A percentile compares a stretch with the other conserved stretches of the same genome.
These are phyloP conservation scores for Exophiala mesophila DNA, from an alignment of 2,329 filamentous ascomycete species.

Conservation along the genomic window DNA sequence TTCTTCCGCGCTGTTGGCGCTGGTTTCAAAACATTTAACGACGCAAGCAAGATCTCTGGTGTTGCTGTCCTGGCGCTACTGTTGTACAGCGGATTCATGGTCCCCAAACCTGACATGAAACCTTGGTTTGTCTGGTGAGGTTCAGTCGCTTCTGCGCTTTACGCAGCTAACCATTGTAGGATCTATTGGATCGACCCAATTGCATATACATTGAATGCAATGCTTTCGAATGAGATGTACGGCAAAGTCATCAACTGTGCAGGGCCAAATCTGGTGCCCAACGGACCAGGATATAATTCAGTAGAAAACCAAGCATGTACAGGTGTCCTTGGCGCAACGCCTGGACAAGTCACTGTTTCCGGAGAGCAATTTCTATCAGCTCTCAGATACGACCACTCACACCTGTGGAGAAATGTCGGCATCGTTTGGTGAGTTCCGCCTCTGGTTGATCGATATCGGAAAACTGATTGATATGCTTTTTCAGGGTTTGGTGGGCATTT, in stretches of 20 bases:
- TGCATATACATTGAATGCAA: slow-evolving; percentile 61
- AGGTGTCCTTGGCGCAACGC: slow-evolving; percentile 48
- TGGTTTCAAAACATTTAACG: slow-evolving; percentile 58
- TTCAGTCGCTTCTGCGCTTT: slow-evolving; percentile 27
- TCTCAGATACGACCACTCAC: slow-evolving; percentile 48
- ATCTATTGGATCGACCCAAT: slow-evolving; percentile 51
- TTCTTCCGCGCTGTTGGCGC: slow-evolving; percentile 63
- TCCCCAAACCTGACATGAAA: slow-evolving; percentile 56
- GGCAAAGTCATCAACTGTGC: slow-evolving; percentile 54
- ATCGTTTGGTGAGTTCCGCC: neutral
- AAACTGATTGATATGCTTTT: neutral
- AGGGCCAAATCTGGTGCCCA: slow-evolving; percentile 55
- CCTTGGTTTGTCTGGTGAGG: slow-evolving; percentile 60
- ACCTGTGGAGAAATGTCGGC: slow-evolving; percentile 65
- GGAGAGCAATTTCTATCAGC: slow-evolving; percentile 52
- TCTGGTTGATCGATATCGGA: neutral
- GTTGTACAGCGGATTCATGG: slow-evolving; percentile 63
- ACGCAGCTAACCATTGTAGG: slow-evolving; percentile 31
- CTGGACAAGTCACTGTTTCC: slow-evolving; percentile 47
- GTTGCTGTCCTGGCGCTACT: slow-evolving; percentile 57
- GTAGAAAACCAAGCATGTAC: slow-evolving; percentile 58
- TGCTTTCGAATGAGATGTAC: slow-evolving; percentile 62
- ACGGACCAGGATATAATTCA: slow-evolving; percentile 51
- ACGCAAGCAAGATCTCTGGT: slow-evolving; percentile 60
- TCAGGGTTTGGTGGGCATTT: slow-evolving; percentile 59